phyloP scores from a whole-genome alignment of 2,329 filamentous ascomycete genomes.

The Paecilomyces fulvus region DNA sequence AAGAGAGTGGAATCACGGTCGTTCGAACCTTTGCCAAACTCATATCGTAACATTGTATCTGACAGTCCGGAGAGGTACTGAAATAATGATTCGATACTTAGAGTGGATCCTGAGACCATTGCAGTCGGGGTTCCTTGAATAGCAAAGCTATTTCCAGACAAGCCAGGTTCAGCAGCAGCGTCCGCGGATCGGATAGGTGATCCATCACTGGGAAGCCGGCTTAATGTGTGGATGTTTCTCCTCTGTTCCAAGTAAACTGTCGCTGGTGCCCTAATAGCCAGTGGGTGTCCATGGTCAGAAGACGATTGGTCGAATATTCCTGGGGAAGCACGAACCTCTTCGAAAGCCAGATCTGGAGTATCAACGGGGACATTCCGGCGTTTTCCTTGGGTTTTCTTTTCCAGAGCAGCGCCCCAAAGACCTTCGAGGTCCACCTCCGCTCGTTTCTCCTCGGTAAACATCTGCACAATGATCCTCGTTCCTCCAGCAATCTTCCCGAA shows the following conservation, averaged over 20 bases:
- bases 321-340: slow-evolving; percentile 16
- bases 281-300: slow-evolving; percentile 13
- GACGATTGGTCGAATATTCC: slow-evolving; percentile 10
- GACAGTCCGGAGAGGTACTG: slow-evolving; percentile 21
- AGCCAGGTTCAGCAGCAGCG: background rate
- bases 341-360: slow-evolving; percentile 10
- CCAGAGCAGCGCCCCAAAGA: slow-evolving; percentile 48
- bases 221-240: slow-evolving; percentile 18
- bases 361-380: slow-evolving; percentile 21
- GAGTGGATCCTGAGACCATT: background rate
- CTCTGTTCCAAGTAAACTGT: slow-evolving; percentile 17
- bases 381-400: slow-evolving; percentile 28
- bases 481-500: slow-evolving; percentile 57
- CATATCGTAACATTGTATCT: slow-evolving; percentile 18
- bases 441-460: slow-evolving; percentile 64
- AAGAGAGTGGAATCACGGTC: slow-evolving; percentile 36
- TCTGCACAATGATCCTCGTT: slow-evolving; percentile 59
- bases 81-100: slow-evolving; percentile 15
- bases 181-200: background rate
- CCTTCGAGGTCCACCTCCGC: slow-evolving; percentile 58
- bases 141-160: background rate
- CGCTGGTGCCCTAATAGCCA: slow-evolving; percentile 9
- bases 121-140: background rate
- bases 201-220: slow-evolving; percentile 1
- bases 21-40: slow-evolving; percentile 29